Evolutionary conservation across 176 grass and related monocot species (phyloP), one percentile per base, ranked within the genome.

Genomic region (Hsuehochloa calcarea): DNA sequence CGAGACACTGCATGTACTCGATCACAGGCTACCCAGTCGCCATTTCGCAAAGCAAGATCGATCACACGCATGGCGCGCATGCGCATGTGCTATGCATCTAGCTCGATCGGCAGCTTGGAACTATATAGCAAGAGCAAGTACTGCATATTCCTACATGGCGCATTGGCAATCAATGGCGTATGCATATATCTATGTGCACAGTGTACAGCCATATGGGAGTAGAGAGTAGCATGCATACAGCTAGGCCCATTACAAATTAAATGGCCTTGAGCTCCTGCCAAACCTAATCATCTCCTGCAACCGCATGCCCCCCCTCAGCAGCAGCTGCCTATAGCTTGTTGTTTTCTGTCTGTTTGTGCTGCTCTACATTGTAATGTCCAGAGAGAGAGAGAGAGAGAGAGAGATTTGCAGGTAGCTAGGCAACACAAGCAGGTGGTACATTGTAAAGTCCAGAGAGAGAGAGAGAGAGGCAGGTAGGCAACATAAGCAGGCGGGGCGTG

Each of bases 291-390:
- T n/a, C 55, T 23, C 55, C 8, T 55, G 52, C 75, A 62, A 9
- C 61, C n/a, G 77, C 61, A 10, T 39, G 63, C 65, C 47, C 66
- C 5, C 12, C 41, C 79, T 80, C 64, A 34, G n/a, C 34, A 58
- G 55, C 55, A 56, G 10, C 39, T 44, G 50, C 79, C 19, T n/a
- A n/a, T n/a, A n/a, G n/a, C n/a, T 39, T 80, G 84, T 51, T 86
- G 84, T 80, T 72, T 60, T 72, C 41, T 20, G 12, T 19, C 77
- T 86, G 58, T 65, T 80, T 65, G 45, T 66, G 38, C 67, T 43
- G 10, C 25, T 34, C 13, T 64, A 31, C 59, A 79, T 29, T 64
- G 40, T 46, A 43, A 13, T 65, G 59, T 13, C 8, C 5, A 14
- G 9, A 45, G 10, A 17, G 43, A 27, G 34, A 17, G 68, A 44